phyloP scores from a whole-genome alignment of 805 yeast genomes.

The Vanderwaltozyma verrucispora region DNA sequence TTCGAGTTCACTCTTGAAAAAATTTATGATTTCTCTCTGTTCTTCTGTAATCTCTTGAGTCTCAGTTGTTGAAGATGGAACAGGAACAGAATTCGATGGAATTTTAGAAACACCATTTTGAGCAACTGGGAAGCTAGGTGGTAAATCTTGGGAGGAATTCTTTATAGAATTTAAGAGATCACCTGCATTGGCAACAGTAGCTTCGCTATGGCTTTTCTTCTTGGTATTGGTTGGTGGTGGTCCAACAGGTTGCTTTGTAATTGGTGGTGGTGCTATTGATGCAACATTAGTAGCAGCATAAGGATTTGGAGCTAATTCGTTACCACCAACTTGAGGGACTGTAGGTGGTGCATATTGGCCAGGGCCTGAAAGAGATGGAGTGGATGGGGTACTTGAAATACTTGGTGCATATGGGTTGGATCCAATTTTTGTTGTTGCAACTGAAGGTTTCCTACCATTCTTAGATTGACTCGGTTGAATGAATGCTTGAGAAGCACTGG shows the following conservation, averaged over 20 bases:
- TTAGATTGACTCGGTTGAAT: conserved; percentile 13
- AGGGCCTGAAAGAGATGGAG: conserved; percentile 14
- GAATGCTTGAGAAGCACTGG: conserved; percentile 12
- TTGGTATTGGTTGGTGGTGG: conserved; percentile 26
- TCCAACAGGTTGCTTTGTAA: conserved; percentile 22
- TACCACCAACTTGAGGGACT: conserved; percentile 18
- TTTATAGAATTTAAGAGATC: conserved; percentile 14
- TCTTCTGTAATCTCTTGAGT: conserved; percentile 47
- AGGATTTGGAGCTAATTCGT: conserved; percentile 13
- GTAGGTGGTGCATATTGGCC: conserved; percentile 33
- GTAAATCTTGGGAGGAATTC: conserved; percentile 1
- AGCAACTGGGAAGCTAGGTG: conserved; percentile 1
- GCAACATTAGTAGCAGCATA: conserved; percentile 11
- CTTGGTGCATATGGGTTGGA: conserved; percentile 14
- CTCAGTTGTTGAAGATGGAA: conserved; percentile 19
- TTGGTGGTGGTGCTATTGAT: conserved; percentile 12
- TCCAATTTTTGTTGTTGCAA: conserved; percentile 1
- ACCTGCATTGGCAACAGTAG: conserved; percentile 17
- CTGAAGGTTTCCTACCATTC: neutral
- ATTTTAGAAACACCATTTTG: conserved; percentile 9
- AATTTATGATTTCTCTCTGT: conserved; percentile 47
- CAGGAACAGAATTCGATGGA: conserved; percentile 19
- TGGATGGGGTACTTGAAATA: neutral
- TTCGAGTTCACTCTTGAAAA: conserved; percentile 43
- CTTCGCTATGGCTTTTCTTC: conserved; percentile 13